Evolutionary conservation across 2,329 filamentous ascomycete genomes (phyloP), one percentile per base, ranked within the genome.

Genomic region (Elsinoe fawcettii): DNA sequence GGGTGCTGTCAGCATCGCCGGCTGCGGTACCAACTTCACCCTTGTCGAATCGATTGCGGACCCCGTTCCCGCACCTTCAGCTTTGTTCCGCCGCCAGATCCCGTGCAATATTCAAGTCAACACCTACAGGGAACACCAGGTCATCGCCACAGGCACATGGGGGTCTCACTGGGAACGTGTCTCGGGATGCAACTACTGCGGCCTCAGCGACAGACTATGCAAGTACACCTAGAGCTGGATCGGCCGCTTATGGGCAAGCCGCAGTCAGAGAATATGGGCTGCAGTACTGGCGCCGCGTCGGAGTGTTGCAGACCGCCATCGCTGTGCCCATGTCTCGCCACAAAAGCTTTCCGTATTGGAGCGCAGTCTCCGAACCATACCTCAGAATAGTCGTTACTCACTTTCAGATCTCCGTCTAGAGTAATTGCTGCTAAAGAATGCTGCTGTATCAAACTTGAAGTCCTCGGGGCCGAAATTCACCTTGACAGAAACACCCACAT

Each of bases 181-280:
- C 36, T 53, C 49, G 20, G 30, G 49, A 5, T 53, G 49, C 49
- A 37, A 53, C 16, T 53, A 36, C 49, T 53, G 49, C 49, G n/a
- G 49, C 16, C 49, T 53, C 3, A 53, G 49, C 30, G n/a, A 12
- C 11, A n/a, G 32, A 9, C 5, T 6, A 5, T 53, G 49, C 16
- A 25, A 20, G n/a, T 20, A 30, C 5, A 37, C 49, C 5, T 36
- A 36, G 5, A 53, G 9, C 22, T 53, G 49, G 49, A 36, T n/a
- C n/a, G n/a, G 27, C 18, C 8, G 37, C 14, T 20, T 27, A 5
- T 37, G 16, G 16, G 8, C 20, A 11, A 8, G 16, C n/a, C n/a
- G n/a, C n/a, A n/a, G n/a, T n/a, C 34, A 3, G 14, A 12, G 34
- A 37, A 37, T 14, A 37, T 37, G 34, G 34, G 34, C 14, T 37